Base-by-base conservation (phyloP, 495 filamentous ascomycete species). In the Penicillium paxilli region DNA sequence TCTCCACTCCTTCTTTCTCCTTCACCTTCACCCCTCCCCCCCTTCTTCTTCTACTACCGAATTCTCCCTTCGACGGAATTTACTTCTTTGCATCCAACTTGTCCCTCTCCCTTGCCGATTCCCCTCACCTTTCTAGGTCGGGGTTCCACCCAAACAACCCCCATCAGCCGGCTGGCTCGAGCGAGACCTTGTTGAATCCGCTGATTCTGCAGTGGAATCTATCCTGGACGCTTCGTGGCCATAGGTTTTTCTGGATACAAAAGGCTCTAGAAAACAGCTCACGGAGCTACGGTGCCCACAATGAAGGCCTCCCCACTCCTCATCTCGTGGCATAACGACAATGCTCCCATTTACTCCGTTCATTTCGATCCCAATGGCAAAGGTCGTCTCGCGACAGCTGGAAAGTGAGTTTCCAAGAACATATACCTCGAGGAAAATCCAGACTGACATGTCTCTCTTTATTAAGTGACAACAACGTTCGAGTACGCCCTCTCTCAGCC, bases 361-460 rank as follows among this genome's bases (percentile, higher is more conserved):
- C 91, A 97, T 73, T 98, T 97, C 71, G 91, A 98, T 64, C 89
- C 90, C 57, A 85, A 94, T 73, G 91, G 92, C 58, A 97, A 93
- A 72, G 89, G 90, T 47, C 87, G 95, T 60, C 73, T 98, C 54
- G 95, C 94, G 47, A 98, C 94, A 5, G 93, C 86, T 57, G 94
- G 94, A 55, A 95, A 77, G 76, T 78, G 67, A 42, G 76, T 64
- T 21, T 17, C 38, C 24, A 32, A 35, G n/a, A 17, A 12, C n/a
- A n/a, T n/a, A 25, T n/a, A 30, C 9, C 21, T 2, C 40, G 25
- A 11, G 2, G 28, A n/a, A 35, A 21, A 20, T 3, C 11, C 62
- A 65, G 21, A 67, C 54, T 42, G 25, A 26, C 19, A 37, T 25
- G n/a, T n/a, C n/a, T n/a, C n/a, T n/a, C n/a, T n/a, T 44, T 26